Percentiles rank a stretch among this genome's conserved stretches.
Evolutionary conservation across 495 filamentous ascomycete genomes (phyloP).

Genomic region (Chaetomium tenue): DNA sequence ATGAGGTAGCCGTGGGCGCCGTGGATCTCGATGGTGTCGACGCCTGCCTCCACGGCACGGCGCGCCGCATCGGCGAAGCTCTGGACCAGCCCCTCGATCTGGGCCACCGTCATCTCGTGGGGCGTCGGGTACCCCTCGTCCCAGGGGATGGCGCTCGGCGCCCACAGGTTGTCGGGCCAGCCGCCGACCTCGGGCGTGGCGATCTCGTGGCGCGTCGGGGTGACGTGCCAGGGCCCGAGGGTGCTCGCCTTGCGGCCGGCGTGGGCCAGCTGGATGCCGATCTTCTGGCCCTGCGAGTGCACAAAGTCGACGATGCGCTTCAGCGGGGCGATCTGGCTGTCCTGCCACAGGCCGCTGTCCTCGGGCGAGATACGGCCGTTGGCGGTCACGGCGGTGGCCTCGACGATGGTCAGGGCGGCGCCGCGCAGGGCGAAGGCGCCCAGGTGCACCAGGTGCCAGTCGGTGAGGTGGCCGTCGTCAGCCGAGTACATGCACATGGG

Average conservation of each 20-base stretch:
- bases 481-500: conserved; percentile 73
- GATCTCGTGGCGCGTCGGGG: conserved; percentile 31
- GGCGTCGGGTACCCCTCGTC: conserved; percentile 46
- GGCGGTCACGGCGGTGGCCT: conserved; percentile 64
- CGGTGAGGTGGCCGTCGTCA: conserved; percentile 64
- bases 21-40: conserved; percentile 67
- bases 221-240: conserved; percentile 56
- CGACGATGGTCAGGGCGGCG: conserved; percentile 62
- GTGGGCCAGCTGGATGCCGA: conserved; percentile 71
- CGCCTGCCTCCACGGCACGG: conserved; percentile 62
- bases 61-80: conserved; percentile 61
- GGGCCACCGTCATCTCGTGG: conserved; percentile 56
- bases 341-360: conserved; percentile 67
- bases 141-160: conserved; percentile 48
- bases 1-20: conserved; percentile 65
- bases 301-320: conserved; percentile 60
- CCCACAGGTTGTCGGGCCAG: conserved; percentile 67
- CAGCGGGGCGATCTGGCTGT: conserved; percentile 64
- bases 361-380: conserved; percentile 72
- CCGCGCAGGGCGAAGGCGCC: conserved; percentile 64
- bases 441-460: conserved; percentile 66
- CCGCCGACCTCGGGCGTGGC: conserved; percentile 53
- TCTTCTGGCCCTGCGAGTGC: conserved; percentile 63
- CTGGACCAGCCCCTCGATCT: conserved; percentile 62
- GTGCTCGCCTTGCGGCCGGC: conserved; percentile 72